These are phyloP conservation scores for Globomyces sp. DNA, from an alignment of 371 early-diverging fungal species.

Conservation along the genomic window DNA sequence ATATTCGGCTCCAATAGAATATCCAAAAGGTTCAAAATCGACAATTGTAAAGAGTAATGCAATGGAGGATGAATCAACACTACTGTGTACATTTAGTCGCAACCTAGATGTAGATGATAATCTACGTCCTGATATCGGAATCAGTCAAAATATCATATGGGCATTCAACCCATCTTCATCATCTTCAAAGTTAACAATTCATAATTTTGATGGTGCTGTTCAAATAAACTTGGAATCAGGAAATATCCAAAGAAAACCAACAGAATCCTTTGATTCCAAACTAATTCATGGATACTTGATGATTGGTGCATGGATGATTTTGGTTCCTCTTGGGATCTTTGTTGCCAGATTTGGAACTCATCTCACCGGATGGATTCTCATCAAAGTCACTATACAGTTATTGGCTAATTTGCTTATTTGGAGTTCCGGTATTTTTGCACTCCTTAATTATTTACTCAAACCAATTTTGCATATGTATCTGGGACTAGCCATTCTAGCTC, in stretches of 20 bases:
- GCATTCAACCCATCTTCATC: conserved; percentile 10
- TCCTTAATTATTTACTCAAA: too few species aligned
- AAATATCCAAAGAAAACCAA: background rate
- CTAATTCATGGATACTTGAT: conserved; percentile 35
- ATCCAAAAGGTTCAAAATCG: too few species aligned
- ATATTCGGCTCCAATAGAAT: too few species aligned
- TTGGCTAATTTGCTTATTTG: too few species aligned
- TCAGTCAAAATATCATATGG: conserved; percentile 2
- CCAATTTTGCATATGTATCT: too few species aligned
- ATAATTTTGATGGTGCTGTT: background rate
- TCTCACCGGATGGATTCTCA: conserved; percentile 24
- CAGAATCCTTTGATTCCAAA: background rate
- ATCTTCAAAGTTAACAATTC: background rate
- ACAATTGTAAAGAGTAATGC: too few species aligned
- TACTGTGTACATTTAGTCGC: too few species aligned
- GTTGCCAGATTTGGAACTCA: conserved; percentile 34
- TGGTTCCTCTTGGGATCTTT: conserved; percentile 34
- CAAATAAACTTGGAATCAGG: background rate
- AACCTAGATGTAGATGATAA: too few species aligned
- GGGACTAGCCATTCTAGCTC: too few species aligned
- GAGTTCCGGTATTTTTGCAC: too few species aligned
- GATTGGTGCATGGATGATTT: conserved; percentile 30
- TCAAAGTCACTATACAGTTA: conserved; percentile 21
- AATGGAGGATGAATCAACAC: too few species aligned
- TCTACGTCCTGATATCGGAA: too few species aligned